Evolutionary conservation across 1,139 yeast species (phyloP).

Genomic region (Protomyces arabidopsidicola): DNA sequence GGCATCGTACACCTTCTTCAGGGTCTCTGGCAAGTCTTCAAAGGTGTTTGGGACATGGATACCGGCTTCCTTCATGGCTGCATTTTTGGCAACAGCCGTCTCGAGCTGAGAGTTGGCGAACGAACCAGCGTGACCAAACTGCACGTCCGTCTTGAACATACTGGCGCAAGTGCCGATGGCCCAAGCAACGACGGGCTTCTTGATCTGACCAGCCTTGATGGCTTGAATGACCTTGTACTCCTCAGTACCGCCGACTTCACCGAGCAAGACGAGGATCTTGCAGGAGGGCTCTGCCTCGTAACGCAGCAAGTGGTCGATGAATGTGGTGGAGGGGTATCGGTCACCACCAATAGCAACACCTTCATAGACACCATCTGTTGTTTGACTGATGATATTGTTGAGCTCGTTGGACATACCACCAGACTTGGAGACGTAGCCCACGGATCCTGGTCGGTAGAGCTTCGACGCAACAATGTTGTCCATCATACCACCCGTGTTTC

Average conservation of each 20-base stretch:
- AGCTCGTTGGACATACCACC: slow-evolving; percentile 51
- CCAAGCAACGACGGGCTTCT: slow-evolving; percentile 50
- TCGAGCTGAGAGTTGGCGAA: slow-evolving; percentile 48
- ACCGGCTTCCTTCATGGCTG: slow-evolving; percentile 48
- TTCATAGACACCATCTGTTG: slow-evolving; percentile 48
- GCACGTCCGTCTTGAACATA: slow-evolving; percentile 50
- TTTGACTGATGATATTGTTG: slow-evolving; percentile 47
- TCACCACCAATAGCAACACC: slow-evolving; percentile 50
- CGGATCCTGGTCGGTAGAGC: slow-evolving; percentile 49
- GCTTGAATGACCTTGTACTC: slow-evolving; percentile 50
- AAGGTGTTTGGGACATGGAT: slow-evolving; percentile 47
- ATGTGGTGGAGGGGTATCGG: slow-evolving; percentile 49
- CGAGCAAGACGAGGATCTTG: slow-evolving; percentile 46
- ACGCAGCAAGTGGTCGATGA: slow-evolving; percentile 48
- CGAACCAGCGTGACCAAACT: slow-evolving; percentile 49
- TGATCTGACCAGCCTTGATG: slow-evolving; percentile 45
- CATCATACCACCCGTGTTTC: slow-evolving; percentile 52
- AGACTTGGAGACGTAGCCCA: slow-evolving; percentile 49
- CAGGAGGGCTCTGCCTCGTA: slow-evolving; percentile 48
- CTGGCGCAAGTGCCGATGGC: slow-evolving; percentile 50
- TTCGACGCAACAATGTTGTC: slow-evolving; percentile 49
- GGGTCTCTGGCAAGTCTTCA: slow-evolving; percentile 47
- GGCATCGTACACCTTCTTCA: slow-evolving; percentile 41
- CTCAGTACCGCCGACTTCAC: slow-evolving; percentile 50
- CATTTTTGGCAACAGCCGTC: slow-evolving; percentile 46